Evolutionary conservation across 169 alveolate genomes (phyloP).

Genomic region (Gregarina niphandrodes): DNA sequence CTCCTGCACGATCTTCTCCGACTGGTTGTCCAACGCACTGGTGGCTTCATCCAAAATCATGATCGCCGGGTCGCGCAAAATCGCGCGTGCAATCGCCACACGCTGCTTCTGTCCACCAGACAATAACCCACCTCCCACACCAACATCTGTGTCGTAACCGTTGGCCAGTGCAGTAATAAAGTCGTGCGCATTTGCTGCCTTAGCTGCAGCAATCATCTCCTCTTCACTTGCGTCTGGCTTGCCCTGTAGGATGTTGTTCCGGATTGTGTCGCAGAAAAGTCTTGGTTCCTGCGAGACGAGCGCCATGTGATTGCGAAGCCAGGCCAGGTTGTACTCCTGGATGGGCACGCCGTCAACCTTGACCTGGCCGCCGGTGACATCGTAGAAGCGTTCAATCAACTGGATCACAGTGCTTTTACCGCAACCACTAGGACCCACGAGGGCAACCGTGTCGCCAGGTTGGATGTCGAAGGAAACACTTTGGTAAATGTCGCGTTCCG

Average conservation of each 20-base stretch:
- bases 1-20: slow-evolving; percentile 12
- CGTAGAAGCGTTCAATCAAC: slow-evolving; percentile 44
- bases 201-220: slow-evolving; percentile 38
- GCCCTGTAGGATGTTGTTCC: slow-evolving; percentile 38
- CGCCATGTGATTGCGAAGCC: slow-evolving; percentile 26
- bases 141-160: slow-evolving; percentile 49
- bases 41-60: slow-evolving; percentile 78
- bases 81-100: slow-evolving; percentile 48
- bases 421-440: slow-evolving; percentile 64
- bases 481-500: slow-evolving; percentile 9
- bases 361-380: slow-evolving; percentile 33
- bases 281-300: slow-evolving; percentile 37
- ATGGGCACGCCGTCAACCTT: slow-evolving; percentile 32
- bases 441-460: slow-evolving; percentile 42
- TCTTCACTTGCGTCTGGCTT: slow-evolving; percentile 21
- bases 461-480: slow-evolving; percentile 24
- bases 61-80: slow-evolving; percentile 44
- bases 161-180: slow-evolving; percentile 41
- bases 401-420: slow-evolving; percentile 59
- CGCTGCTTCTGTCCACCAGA: slow-evolving; percentile 80
- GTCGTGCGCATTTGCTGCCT: slow-evolving; percentile 40
- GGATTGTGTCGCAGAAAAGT: slow-evolving; percentile 25
- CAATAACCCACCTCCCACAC: slow-evolving; percentile 60
- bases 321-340: no score
- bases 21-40: slow-evolving; percentile 57